Percentiles rank a stretch among this genome's conserved stretches.
Conservation (phyloP, 2,329 filamentous ascomycete species). For the Hypoxylon sp. region DNA sequence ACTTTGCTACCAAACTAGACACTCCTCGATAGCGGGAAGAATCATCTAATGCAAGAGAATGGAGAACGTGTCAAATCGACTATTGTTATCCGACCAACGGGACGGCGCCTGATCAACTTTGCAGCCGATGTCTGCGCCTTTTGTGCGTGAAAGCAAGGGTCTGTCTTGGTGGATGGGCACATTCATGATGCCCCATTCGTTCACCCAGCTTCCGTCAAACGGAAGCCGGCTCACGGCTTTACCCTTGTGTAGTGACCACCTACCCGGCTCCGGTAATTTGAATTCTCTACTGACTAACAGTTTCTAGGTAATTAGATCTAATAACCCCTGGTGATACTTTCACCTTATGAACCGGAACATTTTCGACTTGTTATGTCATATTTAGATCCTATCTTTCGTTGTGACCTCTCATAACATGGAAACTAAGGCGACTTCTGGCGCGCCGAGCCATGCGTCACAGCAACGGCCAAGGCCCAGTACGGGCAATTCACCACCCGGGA, state of each 20-base stretch:
- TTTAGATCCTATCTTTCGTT: slow-evolving; percentile 28
- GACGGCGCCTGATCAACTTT: slow-evolving; percentile 26
- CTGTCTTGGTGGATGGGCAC: slow-evolving; percentile 10
- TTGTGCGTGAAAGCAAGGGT: slow-evolving; percentile 42
- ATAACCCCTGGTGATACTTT: slow-evolving; percentile 25
- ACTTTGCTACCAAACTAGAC: slow-evolving; percentile 14
- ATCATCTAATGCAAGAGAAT: slow-evolving; percentile 28
- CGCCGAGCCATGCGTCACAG: slow-evolving; percentile 25
- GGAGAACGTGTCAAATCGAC: slow-evolving; percentile 18
- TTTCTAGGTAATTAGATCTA: slow-evolving; percentile 34
- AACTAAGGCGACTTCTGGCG: slow-evolving; percentile 8
- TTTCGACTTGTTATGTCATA: slow-evolving; percentile 40
- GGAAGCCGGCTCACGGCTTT: slow-evolving; percentile 30
- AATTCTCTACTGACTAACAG: slow-evolving; percentile 17
- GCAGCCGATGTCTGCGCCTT: slow-evolving; percentile 40
- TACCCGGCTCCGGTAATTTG: slow-evolving; percentile 28
- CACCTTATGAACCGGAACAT: slow-evolving; percentile 8
- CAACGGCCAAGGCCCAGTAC: slow-evolving; percentile 27
- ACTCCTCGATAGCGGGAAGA: slow-evolving; percentile 22
- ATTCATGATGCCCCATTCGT: slow-evolving; percentile 23
- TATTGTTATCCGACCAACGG: slow-evolving; percentile 31
- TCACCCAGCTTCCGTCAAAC: slow-evolving; percentile 17
- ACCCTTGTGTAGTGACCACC: slow-evolving; percentile 20
- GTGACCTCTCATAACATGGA: slow-evolving; percentile 35
- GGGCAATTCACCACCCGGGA: slow-evolving; percentile 27